phyloP scores from a whole-genome alignment of 441 rosid genomes.

The Euphorbia schlechtendalii region DNA sequence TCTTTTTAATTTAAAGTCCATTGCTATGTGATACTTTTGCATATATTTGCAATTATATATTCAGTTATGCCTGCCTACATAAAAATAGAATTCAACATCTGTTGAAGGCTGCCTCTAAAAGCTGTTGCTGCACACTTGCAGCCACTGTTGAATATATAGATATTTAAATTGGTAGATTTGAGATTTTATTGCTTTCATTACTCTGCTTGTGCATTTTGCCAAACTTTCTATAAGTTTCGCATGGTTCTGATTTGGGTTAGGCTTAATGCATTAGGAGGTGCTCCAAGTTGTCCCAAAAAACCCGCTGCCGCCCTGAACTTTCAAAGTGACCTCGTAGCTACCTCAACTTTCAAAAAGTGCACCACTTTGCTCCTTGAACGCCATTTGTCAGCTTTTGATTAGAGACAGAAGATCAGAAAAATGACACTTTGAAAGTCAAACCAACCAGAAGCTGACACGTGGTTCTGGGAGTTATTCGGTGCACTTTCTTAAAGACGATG shows the following conservation, averaged over 20 bases:
- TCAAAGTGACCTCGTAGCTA: too few relatives aligned
- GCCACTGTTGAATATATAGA: not conserved
- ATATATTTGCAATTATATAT: not conserved
- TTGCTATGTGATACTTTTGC: not conserved
- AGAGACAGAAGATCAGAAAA: too few relatives aligned
- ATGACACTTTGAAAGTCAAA: too few relatives aligned
- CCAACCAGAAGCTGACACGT: too few relatives aligned
- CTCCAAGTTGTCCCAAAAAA: too few relatives aligned
- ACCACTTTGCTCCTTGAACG: too few relatives aligned
- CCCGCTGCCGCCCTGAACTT: too few relatives aligned
- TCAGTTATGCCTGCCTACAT: not conserved
- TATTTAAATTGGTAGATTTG: constrained; percentile 1
- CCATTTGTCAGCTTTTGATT: too few relatives aligned
- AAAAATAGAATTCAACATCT: not conserved
- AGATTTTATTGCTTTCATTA: not conserved
- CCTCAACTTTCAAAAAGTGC: too few relatives aligned
- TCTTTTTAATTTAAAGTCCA: not conserved
- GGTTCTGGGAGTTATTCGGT: too few relatives aligned
- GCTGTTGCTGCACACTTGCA: not conserved
- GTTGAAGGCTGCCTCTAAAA: not conserved
- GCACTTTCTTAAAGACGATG: too few relatives aligned
- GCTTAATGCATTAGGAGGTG: too few relatives aligned
- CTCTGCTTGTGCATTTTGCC: not conserved
- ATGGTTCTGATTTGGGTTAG: not conserved
- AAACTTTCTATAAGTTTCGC: not conserved